Evolutionary conservation across 768 basidiomycete genomes (phyloP), one percentile per base, ranked within the genome.

Genomic region (Peribolospora kevripleyi): DNA sequence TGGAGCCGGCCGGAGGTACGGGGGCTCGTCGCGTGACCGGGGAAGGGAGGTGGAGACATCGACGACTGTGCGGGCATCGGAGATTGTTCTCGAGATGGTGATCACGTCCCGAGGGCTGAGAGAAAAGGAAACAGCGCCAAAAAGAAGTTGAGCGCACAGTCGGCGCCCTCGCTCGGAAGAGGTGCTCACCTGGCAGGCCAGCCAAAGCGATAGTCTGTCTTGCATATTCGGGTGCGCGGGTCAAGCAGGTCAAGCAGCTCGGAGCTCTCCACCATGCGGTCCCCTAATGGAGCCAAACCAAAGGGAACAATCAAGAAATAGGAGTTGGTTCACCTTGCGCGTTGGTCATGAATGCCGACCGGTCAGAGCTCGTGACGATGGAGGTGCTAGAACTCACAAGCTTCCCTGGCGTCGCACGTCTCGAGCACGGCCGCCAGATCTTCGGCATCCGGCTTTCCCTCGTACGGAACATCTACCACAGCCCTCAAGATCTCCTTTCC

Each of bases 41-140:
- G 90, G 88, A 36, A 95, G 72, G n/a, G 87, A 90, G 6, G 87
- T 90, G 3, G 88, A 80, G 57, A 95, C 79, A 67, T 88, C 82
- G 68, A 95, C 78, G 53, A 91, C 72, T 11, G 84, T 86, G 3
- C 79, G 5, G 39, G 80, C 66, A 65, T 93, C 85, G 59, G 79
- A 74, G 63, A 83, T 79, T 43, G 84, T 77, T 57, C 84, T 78
- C 48, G 86, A 84, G 61, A 98, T 90, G 11, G 86, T 91, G 47
- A 98, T 81, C 10, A 87, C 79, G 63, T 98, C 91, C 61, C 91
- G 74, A 3, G 91, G 91, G 64, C 85, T 91, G 57, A 36, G 37
- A 42, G 55, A 41, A 37, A 55, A 11, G 43, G 58, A 25, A 55
- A 13, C 3, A 49, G n/a, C 5, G 37, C 7, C 47, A 41, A 39